phyloP scores from a whole-genome alignment of 1,284 basidiomycete genomes.

The Mycosarcoma maydis region DNA sequence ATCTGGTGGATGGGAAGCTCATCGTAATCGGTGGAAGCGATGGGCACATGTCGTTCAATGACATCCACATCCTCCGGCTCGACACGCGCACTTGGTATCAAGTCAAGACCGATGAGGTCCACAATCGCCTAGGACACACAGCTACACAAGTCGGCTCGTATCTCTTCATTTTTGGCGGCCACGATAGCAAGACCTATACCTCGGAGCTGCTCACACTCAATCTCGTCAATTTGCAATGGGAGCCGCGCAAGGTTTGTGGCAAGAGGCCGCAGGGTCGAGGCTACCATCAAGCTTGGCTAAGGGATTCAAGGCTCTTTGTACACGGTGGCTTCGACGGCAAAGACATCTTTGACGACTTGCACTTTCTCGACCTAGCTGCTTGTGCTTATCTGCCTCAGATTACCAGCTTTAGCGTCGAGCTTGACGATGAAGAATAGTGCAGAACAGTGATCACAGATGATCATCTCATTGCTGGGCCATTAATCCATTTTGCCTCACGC shows the following conservation, averaged over 20 bases:
- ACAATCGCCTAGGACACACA: slow-evolving; percentile 79
- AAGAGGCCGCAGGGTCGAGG: slow-evolving; percentile 77
- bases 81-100: slow-evolving; percentile 44
- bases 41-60: slow-evolving; percentile 76
- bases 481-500: no score
- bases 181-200: slow-evolving; percentile 81
- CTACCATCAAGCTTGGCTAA: slow-evolving; percentile 82
- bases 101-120: slow-evolving; percentile 48
- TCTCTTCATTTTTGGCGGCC: slow-evolving; percentile 87
- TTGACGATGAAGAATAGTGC: slow-evolving; percentile 32
- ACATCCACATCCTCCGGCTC: slow-evolving; percentile 86
- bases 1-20: slow-evolving; percentile 84
- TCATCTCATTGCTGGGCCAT: no score
- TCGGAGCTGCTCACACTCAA: slow-evolving; percentile 85
- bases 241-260: slow-evolving; percentile 74
- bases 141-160: slow-evolving; percentile 92
- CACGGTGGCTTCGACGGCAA: slow-evolving; percentile 89
- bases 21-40: slow-evolving; percentile 78
- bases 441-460: no score
- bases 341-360: slow-evolving; percentile 82
- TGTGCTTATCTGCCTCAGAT: slow-evolving; percentile 92
- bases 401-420: slow-evolving; percentile 68
- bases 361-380: slow-evolving; percentile 83
- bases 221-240: slow-evolving; percentile 77
- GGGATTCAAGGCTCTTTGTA: slow-evolving; percentile 83